phyloP scores from a whole-genome alignment of 148 eudicot genomes.

The Nepenthes mirabilis region DNA sequence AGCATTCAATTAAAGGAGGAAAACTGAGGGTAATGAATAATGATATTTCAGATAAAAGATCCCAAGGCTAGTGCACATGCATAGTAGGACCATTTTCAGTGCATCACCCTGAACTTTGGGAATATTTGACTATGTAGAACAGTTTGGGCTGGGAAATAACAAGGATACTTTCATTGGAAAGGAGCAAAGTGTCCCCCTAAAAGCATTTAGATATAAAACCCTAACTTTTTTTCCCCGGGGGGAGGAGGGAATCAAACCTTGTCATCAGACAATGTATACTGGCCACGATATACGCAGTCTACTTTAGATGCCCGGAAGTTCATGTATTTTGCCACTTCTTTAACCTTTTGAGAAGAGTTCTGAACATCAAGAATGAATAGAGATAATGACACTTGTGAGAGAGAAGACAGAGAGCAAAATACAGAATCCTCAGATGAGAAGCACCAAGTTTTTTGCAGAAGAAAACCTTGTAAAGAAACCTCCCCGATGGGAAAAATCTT shows the following conservation, averaged over 20 bases:
- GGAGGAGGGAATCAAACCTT: conserved; percentile 31
- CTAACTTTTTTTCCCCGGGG: not conserved
- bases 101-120: too few relatives aligned
- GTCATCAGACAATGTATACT: conserved; percentile 75
- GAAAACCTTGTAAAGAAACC: conserved; percentile 78
- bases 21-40: too few relatives aligned
- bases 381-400: conserved; percentile 3
- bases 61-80: too few relatives aligned
- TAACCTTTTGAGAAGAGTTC: conserved; percentile 85
- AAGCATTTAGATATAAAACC: not conserved
- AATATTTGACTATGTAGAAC: too few relatives aligned
- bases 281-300: conserved; percentile 64
- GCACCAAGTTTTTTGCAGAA: not conserved
- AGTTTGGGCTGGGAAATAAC: too few relatives aligned
- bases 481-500: conserved; percentile 88
- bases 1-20: too few relatives aligned
- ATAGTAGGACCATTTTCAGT: too few relatives aligned
- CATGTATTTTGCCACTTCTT: conserved; percentile 71
- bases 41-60: too few relatives aligned
- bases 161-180: too few relatives aligned
- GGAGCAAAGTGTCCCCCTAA: not conserved
- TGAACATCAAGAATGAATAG: conserved; percentile 17
- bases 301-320: conserved; percentile 53
- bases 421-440: conserved; percentile 2
- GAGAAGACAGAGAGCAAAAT: not conserved